Evolutionary conservation across 192 early-diverging fungal genomes (phyloP).

Genomic region (Diversispora epigaea): DNA sequence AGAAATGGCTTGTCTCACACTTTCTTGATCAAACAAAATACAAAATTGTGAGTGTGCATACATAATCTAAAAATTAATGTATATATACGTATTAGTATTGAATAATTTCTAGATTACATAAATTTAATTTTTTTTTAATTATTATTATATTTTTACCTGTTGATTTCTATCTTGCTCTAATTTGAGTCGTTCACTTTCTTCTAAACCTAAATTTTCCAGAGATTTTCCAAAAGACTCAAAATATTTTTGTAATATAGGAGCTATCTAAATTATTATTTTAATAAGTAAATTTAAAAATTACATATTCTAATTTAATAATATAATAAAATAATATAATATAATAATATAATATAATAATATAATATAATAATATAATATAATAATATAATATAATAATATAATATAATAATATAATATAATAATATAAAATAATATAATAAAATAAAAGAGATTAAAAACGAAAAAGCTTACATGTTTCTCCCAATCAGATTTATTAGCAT

Average conservation of each 20-base stretch:
- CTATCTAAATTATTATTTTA: slow-evolving; percentile 41
- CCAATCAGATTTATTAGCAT: slow-evolving; percentile 39
- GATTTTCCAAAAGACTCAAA: slow-evolving; percentile 56
- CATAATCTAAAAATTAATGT: slow-evolving; percentile 47
- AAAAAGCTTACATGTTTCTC: slow-evolving; percentile 39
- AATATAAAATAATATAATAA: too few relatives aligned
- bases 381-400: not conserved
- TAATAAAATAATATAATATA: not conserved
- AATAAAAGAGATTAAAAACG: not conserved
- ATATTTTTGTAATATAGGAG: slow-evolving; percentile 57
- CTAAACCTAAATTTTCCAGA: slow-evolving; percentile 27
- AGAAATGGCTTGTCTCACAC: slow-evolving; percentile 52
- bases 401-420: not conserved
- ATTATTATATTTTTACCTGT: slow-evolving; percentile 38
- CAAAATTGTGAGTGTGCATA: slow-evolving; percentile 59
- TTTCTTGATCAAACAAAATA: slow-evolving; percentile 52
- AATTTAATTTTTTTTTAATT: too few relatives aligned
- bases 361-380: not conserved
- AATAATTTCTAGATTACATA: too few relatives aligned
- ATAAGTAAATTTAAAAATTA: not conserved
- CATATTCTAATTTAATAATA: not conserved
- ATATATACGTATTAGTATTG: not conserved
- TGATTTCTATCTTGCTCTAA: slow-evolving; percentile 51
- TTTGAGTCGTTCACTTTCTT: slow-evolving; percentile 32
- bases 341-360: not conserved